Conservation (phyloP, 306 rosid genomes). For the Amphicarpaea edgeworthii region DNA sequence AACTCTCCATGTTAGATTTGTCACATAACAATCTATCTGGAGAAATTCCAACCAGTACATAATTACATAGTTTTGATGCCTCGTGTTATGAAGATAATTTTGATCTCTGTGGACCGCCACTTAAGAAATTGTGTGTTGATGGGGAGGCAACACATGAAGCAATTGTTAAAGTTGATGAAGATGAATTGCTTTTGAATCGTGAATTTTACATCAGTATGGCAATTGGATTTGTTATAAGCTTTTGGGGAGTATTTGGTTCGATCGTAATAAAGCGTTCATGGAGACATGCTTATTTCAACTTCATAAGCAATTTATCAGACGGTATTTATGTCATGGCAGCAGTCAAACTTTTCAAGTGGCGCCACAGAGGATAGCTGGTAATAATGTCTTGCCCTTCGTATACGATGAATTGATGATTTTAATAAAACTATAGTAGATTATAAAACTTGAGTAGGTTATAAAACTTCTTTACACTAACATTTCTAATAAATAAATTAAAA, state of each 20-base stretch:
- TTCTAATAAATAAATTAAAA: no score
- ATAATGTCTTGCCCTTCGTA: no score
- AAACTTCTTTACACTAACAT: no score
- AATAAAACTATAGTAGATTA: no score
- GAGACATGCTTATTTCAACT: constrained; percentile 34
- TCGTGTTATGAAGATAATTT: constrained; percentile 18
- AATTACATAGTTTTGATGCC: constrained; percentile 28
- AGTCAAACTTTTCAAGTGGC: no score
- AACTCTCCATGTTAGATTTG: background rate
- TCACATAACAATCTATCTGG: constrained; percentile 32
- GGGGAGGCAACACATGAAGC: background rate
- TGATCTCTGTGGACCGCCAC: background rate
- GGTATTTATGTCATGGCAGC: no score
- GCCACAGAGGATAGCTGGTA: no score
- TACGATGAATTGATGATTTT: no score
- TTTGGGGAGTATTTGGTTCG: constrained; percentile 16
- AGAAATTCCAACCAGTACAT: constrained; percentile 21
- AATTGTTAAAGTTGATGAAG: no score
- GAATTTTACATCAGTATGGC: constrained; percentile 20
- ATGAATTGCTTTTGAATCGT: background rate
- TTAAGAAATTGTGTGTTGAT: background rate
- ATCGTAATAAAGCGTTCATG: background rate
- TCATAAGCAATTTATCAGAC: background rate
- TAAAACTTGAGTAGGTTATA: no score
- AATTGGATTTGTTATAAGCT: constrained; percentile 11